Percentiles rank a stretch among this genome's conserved stretches.
Conservation (phyloP, 2,329 filamentous ascomycete genomes). For the Passalora sequoiae region DNA sequence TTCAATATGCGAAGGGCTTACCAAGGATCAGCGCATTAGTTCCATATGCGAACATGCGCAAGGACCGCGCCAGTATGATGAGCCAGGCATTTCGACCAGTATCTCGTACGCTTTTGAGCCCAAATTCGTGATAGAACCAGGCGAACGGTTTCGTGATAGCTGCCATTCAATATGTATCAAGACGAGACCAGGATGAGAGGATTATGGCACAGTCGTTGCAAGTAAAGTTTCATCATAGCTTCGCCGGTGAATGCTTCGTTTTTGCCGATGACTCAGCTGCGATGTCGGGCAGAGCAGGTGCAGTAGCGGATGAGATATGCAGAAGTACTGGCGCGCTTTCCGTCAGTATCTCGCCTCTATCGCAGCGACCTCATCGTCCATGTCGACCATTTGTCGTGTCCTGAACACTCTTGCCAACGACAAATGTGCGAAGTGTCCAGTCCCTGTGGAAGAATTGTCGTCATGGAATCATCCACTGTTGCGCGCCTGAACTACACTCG, state of each 20-base stretch:
- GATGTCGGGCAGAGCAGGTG: not conserved
- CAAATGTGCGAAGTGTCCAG: too few species aligned
- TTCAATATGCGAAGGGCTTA: too few species aligned
- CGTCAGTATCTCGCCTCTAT: too few species aligned
- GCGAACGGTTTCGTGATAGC: conserved; percentile 17
- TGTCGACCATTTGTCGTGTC: too few species aligned
- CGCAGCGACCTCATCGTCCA: too few species aligned
- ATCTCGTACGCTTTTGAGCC: conserved; percentile 28
- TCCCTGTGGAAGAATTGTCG: too few species aligned
- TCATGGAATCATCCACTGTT: too few species aligned
- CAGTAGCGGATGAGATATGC: too few species aligned
- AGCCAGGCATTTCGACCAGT: conserved; percentile 46
- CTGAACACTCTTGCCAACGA: too few species aligned
- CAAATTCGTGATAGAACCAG: conserved; percentile 34
- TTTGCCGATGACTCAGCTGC: not conserved
- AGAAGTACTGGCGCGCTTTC: too few species aligned
- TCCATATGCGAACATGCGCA: conserved; percentile 34
- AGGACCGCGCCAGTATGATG: conserved; percentile 48
- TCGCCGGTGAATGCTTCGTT: not conserved
- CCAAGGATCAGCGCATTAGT: conserved; percentile 29
- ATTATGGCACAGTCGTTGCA: not conserved
- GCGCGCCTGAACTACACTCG: too few species aligned
- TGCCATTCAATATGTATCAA: conserved; percentile 19
- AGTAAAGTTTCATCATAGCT: not conserved
- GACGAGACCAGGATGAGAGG: conserved; percentile 6